Evolutionary conservation across 176 grass and related monocot species (phyloP), one percentile per base, ranked within the genome.

Genomic region (Oryza longistaminata): DNA sequence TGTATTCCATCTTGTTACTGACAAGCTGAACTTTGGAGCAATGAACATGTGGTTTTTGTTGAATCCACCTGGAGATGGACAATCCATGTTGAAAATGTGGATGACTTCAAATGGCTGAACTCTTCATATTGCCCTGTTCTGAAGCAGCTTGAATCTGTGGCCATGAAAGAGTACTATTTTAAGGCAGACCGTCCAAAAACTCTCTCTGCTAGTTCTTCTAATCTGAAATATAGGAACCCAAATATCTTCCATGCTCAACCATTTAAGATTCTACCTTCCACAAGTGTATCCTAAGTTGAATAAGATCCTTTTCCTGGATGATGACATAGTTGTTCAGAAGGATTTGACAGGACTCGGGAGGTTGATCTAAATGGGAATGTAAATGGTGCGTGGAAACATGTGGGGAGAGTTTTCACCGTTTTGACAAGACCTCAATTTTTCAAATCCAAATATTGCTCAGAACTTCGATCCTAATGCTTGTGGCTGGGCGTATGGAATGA

Each of bases 11-110:
- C 46, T 82, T 33, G 79, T 87, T 14, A 87, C 86, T 26, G 86
- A 87, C 44, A 87, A 87, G 45, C 79, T 87, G 64, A 87, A 87
- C 27, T 82, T 82, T 64, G 86, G 79, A 46, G 79, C 86, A 50
- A 77, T 87, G 79, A 87, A 76, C 72, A 87, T 87, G 86, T 87
- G 86, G 86, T 77, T 87, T 87, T 82, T 87, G 37, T 82, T 82
- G 73, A 87, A 87, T 80, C 86, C 86, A 69, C 86, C 79, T 69
- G 71, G 64, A 33, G 58, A 71, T 4, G 79, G 58, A 87, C 86
- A 25, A 87, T 87, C 24, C 71, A 87, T 82, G 79, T 87, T 61
- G 86, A 87, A 82, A 87, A 87, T 48, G 79, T 87, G 72, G 79
- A 87, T 12, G 71, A 82, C 24, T 87, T 87, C 34, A 87, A 87